A percentile compares a stretch with the other conserved stretches of the same genome.
Evolutionary conservation across 768 basidiomycete genomes (phyloP).

Genomic region (Lactarius akahatsu): DNA sequence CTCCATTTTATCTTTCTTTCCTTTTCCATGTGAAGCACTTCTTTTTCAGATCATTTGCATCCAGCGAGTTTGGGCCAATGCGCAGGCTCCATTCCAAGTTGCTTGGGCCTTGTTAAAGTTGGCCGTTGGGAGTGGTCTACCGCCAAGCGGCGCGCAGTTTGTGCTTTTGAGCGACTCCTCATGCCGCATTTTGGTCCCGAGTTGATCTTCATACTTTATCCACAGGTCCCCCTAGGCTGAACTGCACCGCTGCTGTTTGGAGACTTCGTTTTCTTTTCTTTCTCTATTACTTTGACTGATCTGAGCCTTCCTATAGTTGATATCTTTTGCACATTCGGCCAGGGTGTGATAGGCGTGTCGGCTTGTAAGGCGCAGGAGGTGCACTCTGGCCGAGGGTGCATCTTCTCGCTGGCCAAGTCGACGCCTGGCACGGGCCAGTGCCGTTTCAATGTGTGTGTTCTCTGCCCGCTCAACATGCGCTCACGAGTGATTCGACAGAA

Average conservation of each 20-base stretch:
- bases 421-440: background rate
- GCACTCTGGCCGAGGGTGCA: slow-evolving; percentile 17
- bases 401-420: background rate
- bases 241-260: background rate
- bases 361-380: slow-evolving; percentile 1
- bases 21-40: slow-evolving; percentile 16
- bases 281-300: background rate
- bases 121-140: background rate
- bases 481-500: background rate
- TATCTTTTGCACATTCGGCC: background rate
- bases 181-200: background rate
- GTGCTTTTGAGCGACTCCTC: background rate
- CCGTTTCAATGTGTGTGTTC: background rate
- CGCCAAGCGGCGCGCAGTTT: background rate
- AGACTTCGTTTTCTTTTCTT: background rate
- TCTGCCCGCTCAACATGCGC: background rate
- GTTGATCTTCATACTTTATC: background rate
- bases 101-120: background rate
- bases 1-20: background rate
- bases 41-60: slow-evolving; percentile 12
- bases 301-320: background rate
- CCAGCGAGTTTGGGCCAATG: background rate
- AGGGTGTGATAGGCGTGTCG: background rate
- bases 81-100: background rate
- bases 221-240: background rate